A percentile compares a stretch with the other conserved stretches of the same genome.
These are phyloP conservation scores for Gentiana macrophylla DNA, from an alignment of 257 asterid genomes.

Conservation along the genomic window DNA sequence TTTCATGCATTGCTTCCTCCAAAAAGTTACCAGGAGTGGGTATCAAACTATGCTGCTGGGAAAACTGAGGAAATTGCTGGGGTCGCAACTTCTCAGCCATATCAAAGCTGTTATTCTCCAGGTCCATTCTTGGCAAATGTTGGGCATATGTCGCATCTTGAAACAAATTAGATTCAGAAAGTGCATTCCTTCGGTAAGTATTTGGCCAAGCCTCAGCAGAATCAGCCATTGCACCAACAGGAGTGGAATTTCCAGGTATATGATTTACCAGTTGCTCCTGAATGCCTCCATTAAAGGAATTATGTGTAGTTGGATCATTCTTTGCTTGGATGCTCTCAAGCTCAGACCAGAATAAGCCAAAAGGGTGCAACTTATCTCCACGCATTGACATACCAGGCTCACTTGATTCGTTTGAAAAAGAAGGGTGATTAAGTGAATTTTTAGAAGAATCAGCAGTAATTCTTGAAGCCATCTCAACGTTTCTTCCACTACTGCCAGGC, in stretches of 20 bases:
- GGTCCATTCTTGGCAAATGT: conserved; percentile 41
- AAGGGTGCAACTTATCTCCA: conserved; percentile 52
- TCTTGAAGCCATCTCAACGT: conserved; percentile 37
- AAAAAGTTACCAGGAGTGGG: conserved; percentile 41
- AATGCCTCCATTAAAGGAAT: conserved; percentile 25
- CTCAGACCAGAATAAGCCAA: conserved; percentile 86
- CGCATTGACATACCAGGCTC: conserved; percentile 36
- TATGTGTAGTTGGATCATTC: conserved; percentile 32
- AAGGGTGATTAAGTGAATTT: conserved; percentile 24
- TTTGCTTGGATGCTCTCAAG: conserved; percentile 59
- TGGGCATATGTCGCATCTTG: conserved; percentile 45
- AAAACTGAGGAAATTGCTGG: conserved; percentile 47
- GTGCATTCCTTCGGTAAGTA: conserved; percentile 34
- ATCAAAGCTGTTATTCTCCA: conserved; percentile 41
- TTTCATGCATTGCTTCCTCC: conserved; percentile 50
- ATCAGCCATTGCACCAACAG: conserved; percentile 35
- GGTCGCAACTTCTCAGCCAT: conserved; percentile 53
- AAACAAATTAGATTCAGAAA: conserved; percentile 41
- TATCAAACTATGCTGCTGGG: conserved; percentile 43
- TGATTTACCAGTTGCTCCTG: conserved; percentile 38
- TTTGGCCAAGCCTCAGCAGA: conserved; percentile 53
- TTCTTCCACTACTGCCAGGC: conserved; percentile 60
- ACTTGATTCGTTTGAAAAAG: conserved; percentile 25
- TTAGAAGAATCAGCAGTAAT: conserved; percentile 31
- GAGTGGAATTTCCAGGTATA: conserved; percentile 34